A percentile compares a stretch with the other conserved stretches of the same genome.
phyloP scores from a whole-genome alignment of 495 filamentous ascomycete species.

The Penicillium riverlandense region DNA sequence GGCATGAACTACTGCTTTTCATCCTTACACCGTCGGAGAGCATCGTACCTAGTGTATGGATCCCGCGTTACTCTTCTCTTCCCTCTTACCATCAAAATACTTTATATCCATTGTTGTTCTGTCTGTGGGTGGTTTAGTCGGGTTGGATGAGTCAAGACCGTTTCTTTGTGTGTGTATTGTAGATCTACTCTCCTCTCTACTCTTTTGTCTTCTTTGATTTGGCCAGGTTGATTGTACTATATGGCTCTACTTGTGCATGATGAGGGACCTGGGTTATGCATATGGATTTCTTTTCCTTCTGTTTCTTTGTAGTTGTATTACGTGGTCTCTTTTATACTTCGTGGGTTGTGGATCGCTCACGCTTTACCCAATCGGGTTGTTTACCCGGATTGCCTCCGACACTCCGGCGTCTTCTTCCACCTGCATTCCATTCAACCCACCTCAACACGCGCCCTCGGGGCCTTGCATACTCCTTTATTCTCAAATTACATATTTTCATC shows the following conservation, averaged over 20 bases:
- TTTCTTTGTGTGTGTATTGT: conserved; percentile 14
- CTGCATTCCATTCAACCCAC: conserved; percentile 1
- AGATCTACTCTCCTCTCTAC: conserved; percentile 36
- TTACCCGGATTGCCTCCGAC: conserved; percentile 17
- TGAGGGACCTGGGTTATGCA: conserved; percentile 18
- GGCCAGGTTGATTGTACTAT: conserved; percentile 15
- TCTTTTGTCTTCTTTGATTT: conserved; percentile 11
- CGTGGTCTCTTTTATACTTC: too few species aligned
- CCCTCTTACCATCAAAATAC: conserved; percentile 31
- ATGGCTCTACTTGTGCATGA: conserved; percentile 22
- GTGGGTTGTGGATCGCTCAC: not conserved
- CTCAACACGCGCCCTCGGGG: not conserved
- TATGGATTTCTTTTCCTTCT: conserved; percentile 1
- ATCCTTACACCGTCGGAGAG: not conserved
- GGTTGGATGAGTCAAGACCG: conserved; percentile 27
- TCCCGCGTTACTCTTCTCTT: conserved; percentile 16
- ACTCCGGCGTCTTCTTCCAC: not conserved
- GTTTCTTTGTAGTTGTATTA: not conserved
- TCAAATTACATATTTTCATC: too few species aligned
- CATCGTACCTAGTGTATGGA: conserved; percentile 1
- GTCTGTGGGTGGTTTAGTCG: conserved; percentile 12
- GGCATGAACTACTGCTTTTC: conserved; percentile 5
- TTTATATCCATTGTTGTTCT: conserved; percentile 17
- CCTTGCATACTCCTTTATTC: too few species aligned
- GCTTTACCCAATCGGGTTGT: conserved; percentile 24